Base-by-base conservation (phyloP, 768 basidiomycete genomes). In the Rhodocollybia butyracea region DNA sequence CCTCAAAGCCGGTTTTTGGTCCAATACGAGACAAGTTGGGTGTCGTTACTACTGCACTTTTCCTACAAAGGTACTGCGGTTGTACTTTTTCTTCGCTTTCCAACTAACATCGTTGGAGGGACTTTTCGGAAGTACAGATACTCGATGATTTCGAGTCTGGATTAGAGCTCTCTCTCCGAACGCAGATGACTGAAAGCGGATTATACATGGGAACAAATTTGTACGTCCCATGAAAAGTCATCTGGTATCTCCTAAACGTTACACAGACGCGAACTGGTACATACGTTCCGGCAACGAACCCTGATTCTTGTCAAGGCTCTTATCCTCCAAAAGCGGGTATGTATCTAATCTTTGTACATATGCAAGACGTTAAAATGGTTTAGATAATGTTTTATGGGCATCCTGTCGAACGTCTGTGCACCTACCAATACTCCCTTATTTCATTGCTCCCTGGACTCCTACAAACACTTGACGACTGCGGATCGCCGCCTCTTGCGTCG, bases 351-450 rank as follows among this genome's bases (percentile, higher is more conserved):
- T 38, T 7, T 36, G 24, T 3, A 34, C 12, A 8, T 2, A 24
- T 22, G 29, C 17, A 39, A 13, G 7, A 27, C 30, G 19, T 31
- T 45, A 55, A 42, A 21, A 51, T 24, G 32, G 26, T 5, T 11
- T 65, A 96, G 94, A 89, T 98, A 56, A 89, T 98, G 86, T 95
- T 99, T 70, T 97, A 83, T 64, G 95, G 95, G 5, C 92, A 96
- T 65, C 96, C 96, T 0, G 96, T 98, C 2, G 97, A 99, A 70
- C 85, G 86, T 43, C 73, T 99, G 19, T 98, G 96, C 73, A 98
- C 94, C 24, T 98, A 93, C 66, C 97, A 99, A 68, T 99, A 99
- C 68, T 96, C 94, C 0, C 78, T 98, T n/a, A 82, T 97, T 45
- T 94, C 96, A 0, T 77, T 98, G 7, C 80, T 98, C 57, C 96